These are phyloP conservation scores for Asterella californica DNA, from an alignment of 225 moss, liverwort and hornwort genomes.

Conservation along the genomic window DNA sequence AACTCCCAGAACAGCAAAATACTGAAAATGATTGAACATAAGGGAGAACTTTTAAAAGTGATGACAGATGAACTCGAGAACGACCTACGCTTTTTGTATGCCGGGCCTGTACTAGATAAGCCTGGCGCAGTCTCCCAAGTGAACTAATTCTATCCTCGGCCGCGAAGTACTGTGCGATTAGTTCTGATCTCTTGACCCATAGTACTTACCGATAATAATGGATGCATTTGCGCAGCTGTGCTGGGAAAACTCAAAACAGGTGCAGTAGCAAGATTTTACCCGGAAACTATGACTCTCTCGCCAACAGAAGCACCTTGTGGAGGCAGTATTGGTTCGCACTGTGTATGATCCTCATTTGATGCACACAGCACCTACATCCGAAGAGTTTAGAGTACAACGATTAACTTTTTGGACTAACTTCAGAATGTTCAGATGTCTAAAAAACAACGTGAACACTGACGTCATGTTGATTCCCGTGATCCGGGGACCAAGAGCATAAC, in stretches of 20 bases:
- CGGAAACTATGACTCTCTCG: slow-evolving; percentile 68
- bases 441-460: background rate
- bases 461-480: background rate
- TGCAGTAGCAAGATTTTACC: slow-evolving; percentile 25
- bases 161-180: background rate
- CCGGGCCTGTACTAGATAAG: too few relatives aligned
- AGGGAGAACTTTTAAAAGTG: too few relatives aligned
- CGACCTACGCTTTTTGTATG: too few relatives aligned
- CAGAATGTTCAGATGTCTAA: background rate
- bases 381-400: background rate
- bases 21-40: background rate
- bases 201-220: too few relatives aligned
- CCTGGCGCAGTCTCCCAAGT: background rate
- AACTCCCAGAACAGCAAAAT: background rate
- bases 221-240: background rate
- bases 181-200: background rate
- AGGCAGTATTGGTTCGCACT: slow-evolving; percentile 81
- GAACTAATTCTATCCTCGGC: background rate
- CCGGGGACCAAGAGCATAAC: background rate
- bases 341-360: slow-evolving; percentile 81
- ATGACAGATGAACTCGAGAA: too few relatives aligned
- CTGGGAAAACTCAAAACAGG: background rate
- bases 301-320: slow-evolving; percentile 67
- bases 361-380: slow-evolving; percentile 64
- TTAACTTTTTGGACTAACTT: background rate